Conservation (phyloP, 2,329 filamentous ascomycete species). For the Colletotrichum theobromicola region DNA sequence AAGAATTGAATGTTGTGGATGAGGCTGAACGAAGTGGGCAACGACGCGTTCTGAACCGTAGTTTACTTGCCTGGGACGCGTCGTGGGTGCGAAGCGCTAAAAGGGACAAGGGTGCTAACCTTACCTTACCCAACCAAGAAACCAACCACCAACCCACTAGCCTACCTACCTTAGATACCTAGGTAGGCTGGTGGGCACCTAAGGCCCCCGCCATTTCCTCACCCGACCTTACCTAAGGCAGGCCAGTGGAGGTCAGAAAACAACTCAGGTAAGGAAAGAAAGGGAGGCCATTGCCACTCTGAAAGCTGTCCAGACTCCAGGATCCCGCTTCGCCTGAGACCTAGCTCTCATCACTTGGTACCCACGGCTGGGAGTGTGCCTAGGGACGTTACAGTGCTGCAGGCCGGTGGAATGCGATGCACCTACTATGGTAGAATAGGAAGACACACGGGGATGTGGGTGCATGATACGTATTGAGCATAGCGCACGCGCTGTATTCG, state of each 20-base stretch:
- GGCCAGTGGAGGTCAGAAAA: background rate
- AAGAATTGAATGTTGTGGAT: background rate
- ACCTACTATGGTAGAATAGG: background rate
- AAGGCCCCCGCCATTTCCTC: no score
- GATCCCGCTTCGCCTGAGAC: background rate
- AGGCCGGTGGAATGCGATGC: background rate
- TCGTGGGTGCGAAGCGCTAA: background rate
- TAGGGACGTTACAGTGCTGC: no score
- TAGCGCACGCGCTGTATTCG: background rate
- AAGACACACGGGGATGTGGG: background rate
- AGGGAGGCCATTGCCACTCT: background rate
- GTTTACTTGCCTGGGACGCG: background rate
- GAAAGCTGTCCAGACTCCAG: background rate
- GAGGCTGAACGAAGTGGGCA: conserved; percentile 4
- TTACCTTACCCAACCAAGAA: no score
- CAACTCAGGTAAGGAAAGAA: background rate
- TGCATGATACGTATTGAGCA: background rate
- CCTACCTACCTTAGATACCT: background rate
- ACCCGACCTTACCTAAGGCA: background rate
- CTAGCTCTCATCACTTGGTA: no score
- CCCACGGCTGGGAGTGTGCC: no score
- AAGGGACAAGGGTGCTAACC: background rate
- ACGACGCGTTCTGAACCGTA: background rate
- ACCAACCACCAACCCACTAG: no score
- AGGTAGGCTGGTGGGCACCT: no score